phyloP scores from a whole-genome alignment of 768 basidiomycete species.

The Lentinus brumalis region DNA sequence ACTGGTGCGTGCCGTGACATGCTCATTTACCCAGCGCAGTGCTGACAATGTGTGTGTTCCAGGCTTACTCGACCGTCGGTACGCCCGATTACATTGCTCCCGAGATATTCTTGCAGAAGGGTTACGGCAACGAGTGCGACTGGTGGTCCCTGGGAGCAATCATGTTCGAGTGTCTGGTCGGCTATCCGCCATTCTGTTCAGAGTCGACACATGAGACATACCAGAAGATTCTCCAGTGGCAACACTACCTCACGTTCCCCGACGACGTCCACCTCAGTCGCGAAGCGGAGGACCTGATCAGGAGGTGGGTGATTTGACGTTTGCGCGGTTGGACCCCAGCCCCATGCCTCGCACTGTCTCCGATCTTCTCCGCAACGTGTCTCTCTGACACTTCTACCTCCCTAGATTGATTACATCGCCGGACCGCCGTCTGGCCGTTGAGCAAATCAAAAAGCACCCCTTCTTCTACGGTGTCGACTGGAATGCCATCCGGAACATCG shows the following conservation, averaged over 20 bases:
- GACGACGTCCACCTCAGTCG: conserved; percentile 92
- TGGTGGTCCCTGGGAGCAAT: conserved; percentile 99
- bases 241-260: conserved; percentile 81
- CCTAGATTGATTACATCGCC: conserved; percentile 79
- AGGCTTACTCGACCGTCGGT: conserved; percentile 98
- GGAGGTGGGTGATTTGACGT: conserved; percentile 54
- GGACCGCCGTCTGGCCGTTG: conserved; percentile 75
- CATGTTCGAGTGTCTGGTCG: conserved; percentile 97
- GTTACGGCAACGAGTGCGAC: conserved; percentile 98
- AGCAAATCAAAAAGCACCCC: conserved; percentile 87
- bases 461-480: conserved; percentile 98
- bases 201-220: conserved; percentile 98
- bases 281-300: conserved; percentile 89
- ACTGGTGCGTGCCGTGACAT: conserved; percentile 52
- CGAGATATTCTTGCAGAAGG: conserved; percentile 94
- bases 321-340: background rate
- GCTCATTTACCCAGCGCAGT: background rate
- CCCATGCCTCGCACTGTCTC: background rate
- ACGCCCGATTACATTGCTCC: conserved; percentile 97
- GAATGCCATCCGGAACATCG: conserved; percentile 83
- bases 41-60: background rate
- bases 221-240: conserved; percentile 97
- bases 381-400: background rate
- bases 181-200: conserved; percentile 96
- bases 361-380: background rate